Conservation (phyloP, 2,329 filamentous ascomycete genomes). For the Ascochyta rabiei region DNA sequence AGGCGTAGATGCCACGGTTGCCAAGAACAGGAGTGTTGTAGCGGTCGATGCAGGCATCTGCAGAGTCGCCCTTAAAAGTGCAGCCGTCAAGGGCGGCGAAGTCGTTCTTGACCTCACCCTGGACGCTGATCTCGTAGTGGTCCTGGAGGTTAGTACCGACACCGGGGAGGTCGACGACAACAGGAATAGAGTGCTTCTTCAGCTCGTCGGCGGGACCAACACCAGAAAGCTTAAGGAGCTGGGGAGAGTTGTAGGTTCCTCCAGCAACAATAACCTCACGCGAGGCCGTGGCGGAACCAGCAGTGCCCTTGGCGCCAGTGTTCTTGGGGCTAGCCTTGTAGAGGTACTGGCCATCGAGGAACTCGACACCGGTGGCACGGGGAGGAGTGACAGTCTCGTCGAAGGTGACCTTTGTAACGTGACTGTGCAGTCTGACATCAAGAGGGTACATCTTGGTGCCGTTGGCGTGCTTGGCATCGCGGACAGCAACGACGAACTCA, state of each 20-base stretch:
- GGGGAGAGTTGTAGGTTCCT: slow-evolving; percentile 68
- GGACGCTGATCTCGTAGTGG: slow-evolving; percentile 60
- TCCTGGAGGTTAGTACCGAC: slow-evolving; percentile 71
- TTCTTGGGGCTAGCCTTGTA: slow-evolving; percentile 51
- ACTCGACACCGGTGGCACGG: slow-evolving; percentile 55
- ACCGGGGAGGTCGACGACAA: slow-evolving; percentile 63
- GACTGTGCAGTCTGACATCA: slow-evolving; percentile 63
- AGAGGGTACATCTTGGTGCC: slow-evolving; percentile 63
- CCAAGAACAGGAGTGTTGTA: slow-evolving; percentile 52
- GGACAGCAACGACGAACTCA: slow-evolving; percentile 60
- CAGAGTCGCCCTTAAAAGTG: slow-evolving; percentile 45
- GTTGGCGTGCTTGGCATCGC: slow-evolving; percentile 56
- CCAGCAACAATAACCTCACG: slow-evolving; percentile 43
- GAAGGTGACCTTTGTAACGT: slow-evolving; percentile 70
- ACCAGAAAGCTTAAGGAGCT: slow-evolving; percentile 68
- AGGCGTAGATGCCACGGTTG: slow-evolving; percentile 54
- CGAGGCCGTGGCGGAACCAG: slow-evolving; percentile 43
- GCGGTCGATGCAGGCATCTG: slow-evolving; percentile 55
- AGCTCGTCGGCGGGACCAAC: slow-evolving; percentile 64
- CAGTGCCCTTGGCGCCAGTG: slow-evolving; percentile 41
- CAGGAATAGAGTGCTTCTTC: slow-evolving; percentile 58
- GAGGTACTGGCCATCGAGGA: slow-evolving; percentile 50
- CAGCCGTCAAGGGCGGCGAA: slow-evolving; percentile 48
- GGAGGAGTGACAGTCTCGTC: slow-evolving; percentile 66
- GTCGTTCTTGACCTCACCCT: slow-evolving; percentile 51